Conservation (phyloP, 1,139 yeast species). For the Yarrowia galli region DNA sequence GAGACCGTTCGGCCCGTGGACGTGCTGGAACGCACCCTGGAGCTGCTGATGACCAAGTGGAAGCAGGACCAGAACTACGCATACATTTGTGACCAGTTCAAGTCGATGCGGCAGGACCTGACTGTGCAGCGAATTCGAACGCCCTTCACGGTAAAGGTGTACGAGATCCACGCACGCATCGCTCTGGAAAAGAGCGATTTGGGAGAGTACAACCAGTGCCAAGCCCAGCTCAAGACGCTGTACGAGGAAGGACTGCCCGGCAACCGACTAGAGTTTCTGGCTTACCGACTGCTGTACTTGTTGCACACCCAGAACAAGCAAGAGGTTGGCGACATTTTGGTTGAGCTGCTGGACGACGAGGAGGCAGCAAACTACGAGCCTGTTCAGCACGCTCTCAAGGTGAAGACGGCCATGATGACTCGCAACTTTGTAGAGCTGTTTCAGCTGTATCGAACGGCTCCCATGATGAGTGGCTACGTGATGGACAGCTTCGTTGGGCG, state of each 20-base stretch:
- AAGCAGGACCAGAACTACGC: conserved; percentile 64
- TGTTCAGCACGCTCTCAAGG: conserved; percentile 54
- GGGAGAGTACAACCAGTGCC: conserved; percentile 96
- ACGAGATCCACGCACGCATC: conserved; percentile 86
- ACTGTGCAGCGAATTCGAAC: conserved; percentile 89
- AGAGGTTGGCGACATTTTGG: conserved; percentile 48
- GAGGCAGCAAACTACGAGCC: conserved; percentile 47
- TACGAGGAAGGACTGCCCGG: conserved; percentile 58
- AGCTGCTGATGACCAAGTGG: conserved; percentile 63
- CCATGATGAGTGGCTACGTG: conserved; percentile 54
- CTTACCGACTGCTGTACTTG: conserved; percentile 79
- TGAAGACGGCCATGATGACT: conserved; percentile 55
- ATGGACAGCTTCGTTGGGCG: conserved; percentile 60
- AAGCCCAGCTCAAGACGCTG: conserved; percentile 70
- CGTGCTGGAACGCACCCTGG: conserved; percentile 66
- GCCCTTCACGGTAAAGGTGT: conserved; percentile 77
- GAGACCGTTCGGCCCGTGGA: conserved; percentile 75
- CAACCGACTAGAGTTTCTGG: conserved; percentile 66
- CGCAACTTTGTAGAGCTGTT: conserved; percentile 65
- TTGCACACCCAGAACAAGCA: conserved; percentile 72
- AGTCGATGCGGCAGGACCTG: conserved; percentile 89
- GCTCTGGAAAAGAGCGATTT: conserved; percentile 83
- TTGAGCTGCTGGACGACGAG: conserved; percentile 46
- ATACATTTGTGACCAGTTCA: conserved; percentile 86
- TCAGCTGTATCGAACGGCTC: conserved; percentile 54